phyloP scores from a whole-genome alignment of 2,329 filamentous ascomycete species.

The Fusarium beomiforme region DNA sequence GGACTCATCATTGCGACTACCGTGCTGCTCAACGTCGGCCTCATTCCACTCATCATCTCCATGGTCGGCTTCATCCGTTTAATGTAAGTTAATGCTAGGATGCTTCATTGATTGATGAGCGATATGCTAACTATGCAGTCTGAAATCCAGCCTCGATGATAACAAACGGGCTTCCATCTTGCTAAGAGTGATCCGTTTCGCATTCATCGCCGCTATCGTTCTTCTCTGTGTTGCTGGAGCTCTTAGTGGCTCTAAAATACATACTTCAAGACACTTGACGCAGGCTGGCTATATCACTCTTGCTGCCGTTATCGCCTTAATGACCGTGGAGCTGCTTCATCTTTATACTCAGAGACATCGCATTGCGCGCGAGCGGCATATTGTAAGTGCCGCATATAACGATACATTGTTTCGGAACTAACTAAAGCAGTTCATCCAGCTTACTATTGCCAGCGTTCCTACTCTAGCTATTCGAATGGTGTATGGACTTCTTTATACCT shows the following conservation, averaged over 20 bases:
- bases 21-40: not conserved
- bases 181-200: not conserved
- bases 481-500: not conserved
- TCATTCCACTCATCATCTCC: not conserved
- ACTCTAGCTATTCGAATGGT: not conserved
- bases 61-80: not conserved
- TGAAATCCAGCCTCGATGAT: not conserved
- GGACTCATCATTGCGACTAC: not conserved
- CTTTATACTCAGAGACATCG: not conserved
- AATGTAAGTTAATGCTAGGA: not conserved
- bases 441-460: not conserved
- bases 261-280: not conserved
- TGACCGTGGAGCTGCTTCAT: not conserved
- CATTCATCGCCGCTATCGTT: not conserved
- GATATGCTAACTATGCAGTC: not conserved
- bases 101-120: fast-evolving
- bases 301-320: not conserved
- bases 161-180: not conserved
- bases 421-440: not conserved
- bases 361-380: not conserved
- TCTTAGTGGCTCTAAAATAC: not conserved
- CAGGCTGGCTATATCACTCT: not conserved
- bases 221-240: not conserved
- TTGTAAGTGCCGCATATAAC: fast-evolving
- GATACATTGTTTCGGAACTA: fast-evolving